Conservation (phyloP, 345 rosid species). For the Boechera retrofracta region DNA sequence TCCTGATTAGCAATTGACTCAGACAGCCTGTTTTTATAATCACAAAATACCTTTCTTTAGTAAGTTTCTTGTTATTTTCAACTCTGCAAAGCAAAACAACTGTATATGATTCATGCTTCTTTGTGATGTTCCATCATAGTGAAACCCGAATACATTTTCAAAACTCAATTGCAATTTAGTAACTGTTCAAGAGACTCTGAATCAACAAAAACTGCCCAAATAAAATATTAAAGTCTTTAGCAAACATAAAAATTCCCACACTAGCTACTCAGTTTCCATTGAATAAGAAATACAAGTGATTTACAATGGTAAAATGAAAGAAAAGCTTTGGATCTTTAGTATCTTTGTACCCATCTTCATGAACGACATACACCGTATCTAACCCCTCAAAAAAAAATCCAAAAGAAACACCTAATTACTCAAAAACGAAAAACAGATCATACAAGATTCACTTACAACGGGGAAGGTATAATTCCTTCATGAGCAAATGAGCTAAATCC, state of each 20-base stretch:
- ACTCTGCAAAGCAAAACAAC: constrained; percentile 17
- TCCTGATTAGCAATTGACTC: constrained; percentile 50
- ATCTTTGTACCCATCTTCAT: neutral
- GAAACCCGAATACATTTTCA: neutral
- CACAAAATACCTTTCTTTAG: neutral
- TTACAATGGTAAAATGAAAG: constrained; percentile 8
- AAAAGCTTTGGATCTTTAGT: neutral
- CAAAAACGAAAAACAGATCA: neutral
- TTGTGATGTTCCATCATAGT: neutral
- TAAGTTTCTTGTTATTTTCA: neutral
- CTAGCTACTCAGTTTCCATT: constrained; percentile 1
- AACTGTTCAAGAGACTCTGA: neutral
- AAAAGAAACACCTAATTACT: neutral
- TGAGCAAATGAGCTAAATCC: constrained; percentile 65
- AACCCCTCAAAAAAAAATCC: neutral
- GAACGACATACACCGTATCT: neutral
- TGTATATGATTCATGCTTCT: neutral
- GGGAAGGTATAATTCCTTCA: constrained; percentile 49
- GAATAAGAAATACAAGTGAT: neutral
- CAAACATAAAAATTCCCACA: neutral
- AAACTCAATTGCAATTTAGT: neutral
- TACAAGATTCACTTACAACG: constrained; percentile 46
- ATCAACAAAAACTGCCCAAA: neutral
- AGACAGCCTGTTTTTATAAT: constrained; percentile 48
- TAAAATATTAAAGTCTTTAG: neutral